Evolutionary conservation across 2,329 filamentous ascomycete species (phyloP), one percentile per base, ranked within the genome.

Genomic region (Onygenales sp.): DNA sequence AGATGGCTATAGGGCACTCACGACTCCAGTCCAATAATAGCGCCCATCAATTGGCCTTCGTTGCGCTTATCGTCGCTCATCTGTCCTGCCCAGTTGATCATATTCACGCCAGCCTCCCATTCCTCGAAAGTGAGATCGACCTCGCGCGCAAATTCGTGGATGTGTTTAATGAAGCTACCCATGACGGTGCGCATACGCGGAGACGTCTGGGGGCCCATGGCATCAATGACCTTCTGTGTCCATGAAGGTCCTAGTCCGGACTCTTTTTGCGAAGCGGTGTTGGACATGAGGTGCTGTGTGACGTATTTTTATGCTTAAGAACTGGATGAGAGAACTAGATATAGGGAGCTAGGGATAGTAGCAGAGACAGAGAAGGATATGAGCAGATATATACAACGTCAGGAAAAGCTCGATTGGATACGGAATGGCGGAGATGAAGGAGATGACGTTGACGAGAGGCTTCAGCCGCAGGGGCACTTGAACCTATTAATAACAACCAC

Each of bases 151-250:
- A 79, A 83, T 61, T 82, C 80, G 57, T 83, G 80, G 4, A 82
- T 65, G 62, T 83, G 80, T 46, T 69, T 66, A 56, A 79, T 81
- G 31, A 82, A 61, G 40, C 72, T 70, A 32, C 67, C 63, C 69
- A 79, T 74, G 60, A 92, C 77, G 62, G 82, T 73, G 54, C 84
- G 80, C 65, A 86, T 79, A 52, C 87, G 78, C 49, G 85, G 82
- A 27, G 77, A 75, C 8, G 83, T 82, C 64, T 87, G 84, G 57
- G 86, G 83, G 52, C 85, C 83, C 74, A 87, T 90, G 57, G 84
- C 79, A 57, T 86, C 78, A 67, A 91, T 80, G 73, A 90, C 86
- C 69, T 83, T 80, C 61, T 85, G 74, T 51, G 87, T 92, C 62
- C 80, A 70, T 56, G 67, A 66, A 49, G 75, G 74, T 58, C 77